These are phyloP conservation scores for Trametes sp. DNA, from an alignment of 1,284 basidiomycete species.

Conservation along the genomic window DNA sequence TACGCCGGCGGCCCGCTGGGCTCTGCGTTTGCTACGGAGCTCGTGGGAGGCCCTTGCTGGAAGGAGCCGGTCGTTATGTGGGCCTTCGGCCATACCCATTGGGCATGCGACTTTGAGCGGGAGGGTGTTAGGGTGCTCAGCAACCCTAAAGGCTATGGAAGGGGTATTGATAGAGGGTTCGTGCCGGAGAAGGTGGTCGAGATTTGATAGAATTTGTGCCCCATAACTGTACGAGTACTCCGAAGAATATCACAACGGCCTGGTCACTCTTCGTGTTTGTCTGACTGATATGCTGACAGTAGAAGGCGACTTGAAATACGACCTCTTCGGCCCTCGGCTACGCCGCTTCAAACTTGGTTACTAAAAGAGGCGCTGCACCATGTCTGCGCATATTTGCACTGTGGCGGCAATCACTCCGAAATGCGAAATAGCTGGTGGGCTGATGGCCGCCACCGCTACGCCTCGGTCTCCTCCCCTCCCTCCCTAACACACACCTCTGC, in stretches of 20 bases:
- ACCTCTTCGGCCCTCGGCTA: background rate
- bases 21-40: slow-evolving; percentile 47
- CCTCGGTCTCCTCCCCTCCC: background rate
- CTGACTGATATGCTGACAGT: too few relatives aligned
- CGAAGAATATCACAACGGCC: too few relatives aligned
- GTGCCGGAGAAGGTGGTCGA: slow-evolving; percentile 29
- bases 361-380: slow-evolving; percentile 5
- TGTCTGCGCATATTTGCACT: slow-evolving; percentile 4
- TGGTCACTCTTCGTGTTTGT: background rate
- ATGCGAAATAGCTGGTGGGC: slow-evolving; percentile 10
- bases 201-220: background rate
- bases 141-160: slow-evolving; percentile 46
- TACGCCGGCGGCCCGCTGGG: slow-evolving; percentile 36
- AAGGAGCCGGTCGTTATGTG: slow-evolving; percentile 41
- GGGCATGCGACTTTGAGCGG: slow-evolving; percentile 46
- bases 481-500: background rate
- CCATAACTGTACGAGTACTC: background rate
- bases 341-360: background rate
- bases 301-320: too few relatives aligned
- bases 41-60: slow-evolving; percentile 34
- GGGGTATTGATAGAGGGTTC: slow-evolving; percentile 27
- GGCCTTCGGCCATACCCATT: slow-evolving; percentile 52
- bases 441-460: slow-evolving; percentile 13
- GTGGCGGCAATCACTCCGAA: slow-evolving; percentile 15
- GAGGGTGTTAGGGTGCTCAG: slow-evolving; percentile 44